Percentiles rank a stretch among this genome's conserved stretches.
phyloP scores from a whole-genome alignment of 768 basidiomycete genomes.

The Tulasnella calospora region DNA sequence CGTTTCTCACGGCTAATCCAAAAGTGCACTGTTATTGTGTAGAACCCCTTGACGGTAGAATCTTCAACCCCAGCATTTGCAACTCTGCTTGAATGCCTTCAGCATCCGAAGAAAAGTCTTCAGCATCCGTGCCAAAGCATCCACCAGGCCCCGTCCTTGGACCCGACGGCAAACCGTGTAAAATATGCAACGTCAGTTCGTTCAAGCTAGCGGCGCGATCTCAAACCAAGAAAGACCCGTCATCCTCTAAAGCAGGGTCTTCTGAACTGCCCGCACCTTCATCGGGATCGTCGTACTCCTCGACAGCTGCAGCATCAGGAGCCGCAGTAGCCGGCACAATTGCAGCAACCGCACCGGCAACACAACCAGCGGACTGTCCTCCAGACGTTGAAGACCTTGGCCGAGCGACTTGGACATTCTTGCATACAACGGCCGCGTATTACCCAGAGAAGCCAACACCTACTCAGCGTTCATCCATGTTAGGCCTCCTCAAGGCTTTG shows the following conservation, averaged over 20 bases:
- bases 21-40: constrained; percentile 2
- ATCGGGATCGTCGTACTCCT: constrained; percentile 31
- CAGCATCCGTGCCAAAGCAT: constrained; percentile 31
- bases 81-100: neutral
- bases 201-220: constrained; percentile 30
- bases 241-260: neutral
- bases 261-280: constrained; percentile 15
- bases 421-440: constrained; percentile 92
- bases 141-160: constrained; percentile 85
- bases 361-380: constrained; percentile 66
- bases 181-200: constrained; percentile 60
- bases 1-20: constrained; percentile 1
- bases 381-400: constrained; percentile 88
- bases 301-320: constrained; percentile 38
- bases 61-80: neutral
- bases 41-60: neutral
- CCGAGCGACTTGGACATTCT: constrained; percentile 92
- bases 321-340: constrained; percentile 23
- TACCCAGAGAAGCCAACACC: constrained; percentile 80
- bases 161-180: constrained; percentile 93
- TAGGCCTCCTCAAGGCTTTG: constrained; percentile 67
- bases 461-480: constrained; percentile 76
- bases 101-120: neutral
- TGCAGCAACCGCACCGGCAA: constrained; percentile 31
- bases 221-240: neutral